Conservation (phyloP, 352 stramenopile species). For the Phytophthora agathidicida region DNA sequence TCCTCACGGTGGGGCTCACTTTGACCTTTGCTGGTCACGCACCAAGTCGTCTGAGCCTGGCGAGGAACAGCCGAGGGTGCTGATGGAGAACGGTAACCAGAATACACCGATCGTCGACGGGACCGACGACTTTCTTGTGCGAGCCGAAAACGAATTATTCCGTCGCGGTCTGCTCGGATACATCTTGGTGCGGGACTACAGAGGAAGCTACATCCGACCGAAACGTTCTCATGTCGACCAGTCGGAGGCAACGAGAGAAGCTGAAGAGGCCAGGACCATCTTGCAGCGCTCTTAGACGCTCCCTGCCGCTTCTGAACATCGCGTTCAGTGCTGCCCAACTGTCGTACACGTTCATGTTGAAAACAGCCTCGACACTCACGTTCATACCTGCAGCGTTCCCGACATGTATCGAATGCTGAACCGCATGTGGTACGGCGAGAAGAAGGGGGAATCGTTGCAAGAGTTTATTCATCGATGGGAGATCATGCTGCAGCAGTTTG, state of each 20-base stretch:
- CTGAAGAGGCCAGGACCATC: not conserved
- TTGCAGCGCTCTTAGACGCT: not conserved
- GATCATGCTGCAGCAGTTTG: conserved; percentile 29
- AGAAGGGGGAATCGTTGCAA: conserved; percentile 10
- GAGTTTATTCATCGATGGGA: conserved; percentile 28
- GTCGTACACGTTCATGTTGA: conserved; percentile 37
- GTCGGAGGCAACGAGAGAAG: not conserved
- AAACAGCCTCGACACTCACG: conserved; percentile 22
- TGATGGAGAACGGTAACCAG: not conserved
- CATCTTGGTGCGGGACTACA: conserved; percentile 11
- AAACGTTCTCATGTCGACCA: not conserved
- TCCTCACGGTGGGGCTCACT: not conserved
- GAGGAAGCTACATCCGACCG: not conserved
- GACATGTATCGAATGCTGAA: conserved; percentile 29
- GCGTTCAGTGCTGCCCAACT: conserved; percentile 28
- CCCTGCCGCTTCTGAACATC: conserved; percentile 13
- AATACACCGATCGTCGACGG: conserved; percentile 4
- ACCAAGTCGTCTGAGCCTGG: too few relatives aligned
- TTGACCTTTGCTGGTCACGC: not conserved
- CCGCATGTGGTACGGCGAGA: conserved; percentile 30
- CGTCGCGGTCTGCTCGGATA: not conserved
- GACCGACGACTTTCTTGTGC: conserved; percentile 1
- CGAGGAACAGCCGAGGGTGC: too few relatives aligned
- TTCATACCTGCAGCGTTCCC: conserved; percentile 24
- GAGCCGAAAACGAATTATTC: conserved; percentile 5